Percentiles rank a stretch among this genome's conserved stretches.
Evolutionary conservation across 2,329 filamentous ascomycete genomes (phyloP).

Genomic region (Chaetothyriales sp.): DNA sequence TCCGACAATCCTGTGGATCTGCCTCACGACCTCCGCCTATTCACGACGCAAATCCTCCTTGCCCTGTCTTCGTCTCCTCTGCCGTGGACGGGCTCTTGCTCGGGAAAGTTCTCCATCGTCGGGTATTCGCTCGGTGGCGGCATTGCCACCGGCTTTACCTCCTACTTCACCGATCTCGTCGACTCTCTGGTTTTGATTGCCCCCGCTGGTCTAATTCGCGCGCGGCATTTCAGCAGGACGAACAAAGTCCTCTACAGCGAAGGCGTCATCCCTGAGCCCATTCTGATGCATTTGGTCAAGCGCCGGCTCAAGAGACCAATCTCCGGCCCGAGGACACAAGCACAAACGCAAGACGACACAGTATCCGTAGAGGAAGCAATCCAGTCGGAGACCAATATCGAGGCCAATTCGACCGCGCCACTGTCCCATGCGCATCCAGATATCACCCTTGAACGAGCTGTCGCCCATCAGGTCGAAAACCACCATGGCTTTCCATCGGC

Average conservation of each 20-base stretch:
- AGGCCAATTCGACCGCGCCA: conserved; percentile 27
- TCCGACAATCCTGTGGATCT: conserved; percentile 54
- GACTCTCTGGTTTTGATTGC: conserved; percentile 61
- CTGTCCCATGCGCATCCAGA: conserved; percentile 40
- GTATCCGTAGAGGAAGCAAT: conserved; percentile 30
- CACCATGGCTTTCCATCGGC: conserved; percentile 56
- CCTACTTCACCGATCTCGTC: conserved; percentile 55
- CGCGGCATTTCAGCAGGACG: conserved; percentile 45
- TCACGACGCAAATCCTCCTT: conserved; percentile 57
- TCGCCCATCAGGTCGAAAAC: conserved; percentile 54
- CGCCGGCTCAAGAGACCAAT: conserved; percentile 35
- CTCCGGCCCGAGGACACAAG: conserved; percentile 19
- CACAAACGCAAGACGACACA: conserved; percentile 19
- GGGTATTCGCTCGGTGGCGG: conserved; percentile 74
- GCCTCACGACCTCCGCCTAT: conserved; percentile 60
- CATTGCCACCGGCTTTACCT: conserved; percentile 55
- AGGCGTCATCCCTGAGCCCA: conserved; percentile 44
- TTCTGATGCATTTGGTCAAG: conserved; percentile 41
- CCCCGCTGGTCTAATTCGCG: conserved; percentile 62
- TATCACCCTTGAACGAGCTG: conserved; percentile 48
- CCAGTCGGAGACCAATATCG: conserved; percentile 27
- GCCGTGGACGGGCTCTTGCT: conserved; percentile 44
- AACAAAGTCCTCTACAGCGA: conserved; percentile 51
- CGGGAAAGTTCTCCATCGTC: conserved; percentile 51
- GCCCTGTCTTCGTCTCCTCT: conserved; percentile 57